These are phyloP conservation scores for Sistotremastrum niveocremeum DNA, from an alignment of 768 basidiomycete genomes.

Conservation along the genomic window DNA sequence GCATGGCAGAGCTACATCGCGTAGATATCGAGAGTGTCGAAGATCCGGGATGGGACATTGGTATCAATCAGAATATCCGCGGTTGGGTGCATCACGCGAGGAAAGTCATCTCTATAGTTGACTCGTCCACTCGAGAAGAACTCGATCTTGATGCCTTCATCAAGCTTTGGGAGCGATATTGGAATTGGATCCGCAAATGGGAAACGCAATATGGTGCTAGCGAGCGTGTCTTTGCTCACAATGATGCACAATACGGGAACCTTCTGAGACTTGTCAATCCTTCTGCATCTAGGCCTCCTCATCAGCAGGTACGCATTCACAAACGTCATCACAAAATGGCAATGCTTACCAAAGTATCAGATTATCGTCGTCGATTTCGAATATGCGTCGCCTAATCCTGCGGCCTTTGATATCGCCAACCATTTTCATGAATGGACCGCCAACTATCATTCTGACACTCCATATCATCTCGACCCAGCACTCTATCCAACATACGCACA, in stretches of 20 bases:
- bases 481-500: slow-evolving; percentile 63
- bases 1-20: slow-evolving; percentile 93
- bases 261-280: slow-evolving; percentile 54
- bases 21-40: slow-evolving; percentile 70
- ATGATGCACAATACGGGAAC: slow-evolving; percentile 95
- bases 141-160: slow-evolving; percentile 56
- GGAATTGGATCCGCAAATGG: slow-evolving; percentile 49
- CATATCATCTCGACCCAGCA: slow-evolving; percentile 48
- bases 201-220: slow-evolving; percentile 49
- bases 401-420: slow-evolving; percentile 92
- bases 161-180: slow-evolving; percentile 53
- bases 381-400: slow-evolving; percentile 85
- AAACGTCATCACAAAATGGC: slow-evolving; percentile 1
- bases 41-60: slow-evolving; percentile 40
- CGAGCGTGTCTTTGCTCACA: slow-evolving; percentile 73
- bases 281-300: slow-evolving; percentile 47
- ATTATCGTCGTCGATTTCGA: slow-evolving; percentile 97
- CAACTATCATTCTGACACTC: slow-evolving; percentile 62
- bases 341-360: slow-evolving; percentile 22
- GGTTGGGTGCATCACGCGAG: slow-evolving; percentile 62
- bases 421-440: slow-evolving; percentile 97
- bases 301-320: slow-evolving; percentile 49
- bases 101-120: slow-evolving; percentile 54
- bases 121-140: slow-evolving; percentile 29
- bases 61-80: slow-evolving; percentile 50